Evolutionary conservation across 2,329 filamentous ascomycete species (phyloP), one percentile per base, ranked within the genome.

Genomic region (Colletotrichum chlorophyti): DNA sequence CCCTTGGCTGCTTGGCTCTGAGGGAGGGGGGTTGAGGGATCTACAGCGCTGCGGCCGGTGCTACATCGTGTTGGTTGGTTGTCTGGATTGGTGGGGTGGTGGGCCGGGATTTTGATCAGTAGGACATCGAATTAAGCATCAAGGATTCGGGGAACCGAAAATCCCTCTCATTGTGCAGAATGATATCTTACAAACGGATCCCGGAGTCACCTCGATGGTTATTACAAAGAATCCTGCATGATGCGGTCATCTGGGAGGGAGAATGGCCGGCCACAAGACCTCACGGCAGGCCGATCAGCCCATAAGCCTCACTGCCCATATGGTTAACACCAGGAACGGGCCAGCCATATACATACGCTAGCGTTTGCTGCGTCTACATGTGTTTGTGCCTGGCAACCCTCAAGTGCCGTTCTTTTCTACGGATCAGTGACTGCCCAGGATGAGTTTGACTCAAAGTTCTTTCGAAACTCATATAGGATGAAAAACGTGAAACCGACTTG

Each of bases 211-310:
- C 55, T 55, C 31, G 38, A 45, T 32, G 55, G 42, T 31, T 42
- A 21, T 23, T 45, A 55, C 43, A 34, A 37, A 32, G n/a, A 15
- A 15, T 15, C 24, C 51, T 59, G 51, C 57, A 59, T 59, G 57
- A 59, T 59, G 57, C 51, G 43, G 57, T 59, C 57, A 59, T 59
- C 38, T 59, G 51, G 26, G 51, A 32, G 51, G 37, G 51, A 37
- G 43, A 23, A 49, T 42, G 29, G 43, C 9, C 38, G 37, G 51
- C 57, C 51, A 55, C 57, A 27, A 14, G 57, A 60, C 51, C 34
- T 49, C 32, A 23, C 11, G 23, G n/a, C 15, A 29, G 38, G 51
- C 38, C 37, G 51, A 55, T 49, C 34, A 43, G 29, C 12, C 19
- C 41, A 42, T 48, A 35, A 48, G 49, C 29, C 26, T 32, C 6